Base-by-base conservation (phyloP, 441 rosid species). In the Metrosideros polymorpha region DNA sequence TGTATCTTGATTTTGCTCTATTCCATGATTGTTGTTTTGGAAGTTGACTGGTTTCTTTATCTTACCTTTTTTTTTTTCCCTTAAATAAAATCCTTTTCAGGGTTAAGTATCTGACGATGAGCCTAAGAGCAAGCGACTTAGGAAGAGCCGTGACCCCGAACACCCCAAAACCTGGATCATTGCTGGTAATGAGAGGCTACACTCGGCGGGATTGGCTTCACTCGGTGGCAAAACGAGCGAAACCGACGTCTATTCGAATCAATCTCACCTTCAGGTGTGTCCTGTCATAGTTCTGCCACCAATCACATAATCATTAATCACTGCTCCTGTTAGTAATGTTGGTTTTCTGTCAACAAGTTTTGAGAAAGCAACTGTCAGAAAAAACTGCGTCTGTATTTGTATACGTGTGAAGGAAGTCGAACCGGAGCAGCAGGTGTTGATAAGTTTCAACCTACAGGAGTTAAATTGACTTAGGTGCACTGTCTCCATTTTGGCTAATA, bases 181-280 rank as follows among this genome's bases (percentile, higher is more conserved):
- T 97, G 83, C 86, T 96, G 49, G 95, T 96, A 86, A 97, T 96
- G 99, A 94, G 91, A 85, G 98, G 97, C 30, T 88, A 95, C 90
- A 94, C 96, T 7, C 99, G 94, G 87, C 92, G 95, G 86, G 98
- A 97, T 55, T 97, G 99, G 99, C 86, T 93, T 8, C 99, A 96
- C 90, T 96, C 95, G 0, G 94, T 97, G 84, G 96, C 97, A 22
- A 97, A 95, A 90, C 93, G 96, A 63, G 93, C 92, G 24, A 96
- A 94, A 89, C 94, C 88, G 3, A 95, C 91, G 15, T 89, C 94
- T 7, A 91, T 91, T 76, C 92, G 96, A 86, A 93, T 96, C 75
- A 97, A 97, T 90, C 96, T 95, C 66, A 97, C 98, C 63, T 97
- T 95, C 89, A 89, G 95, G 89, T 90, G 84, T 82, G 93, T 43